Conservation (phyloP, 2,329 filamentous ascomycete species). For the Lasiodiplodia citricola region DNA sequence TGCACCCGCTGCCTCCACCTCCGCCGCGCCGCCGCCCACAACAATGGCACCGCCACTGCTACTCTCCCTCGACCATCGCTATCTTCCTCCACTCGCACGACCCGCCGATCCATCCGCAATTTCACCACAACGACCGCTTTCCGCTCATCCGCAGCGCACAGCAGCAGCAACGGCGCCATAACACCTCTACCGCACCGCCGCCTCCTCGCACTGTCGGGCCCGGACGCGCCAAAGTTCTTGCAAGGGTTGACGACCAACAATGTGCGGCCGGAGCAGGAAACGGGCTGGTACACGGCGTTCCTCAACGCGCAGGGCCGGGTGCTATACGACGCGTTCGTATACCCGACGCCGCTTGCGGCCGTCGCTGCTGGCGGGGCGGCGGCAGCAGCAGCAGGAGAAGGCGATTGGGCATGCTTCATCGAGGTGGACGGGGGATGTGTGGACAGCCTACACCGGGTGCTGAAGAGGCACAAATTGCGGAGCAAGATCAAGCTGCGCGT, state of each 20-base stretch:
- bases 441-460: conserved; percentile 64
- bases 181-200: conserved; percentile 71
- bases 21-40: background rate
- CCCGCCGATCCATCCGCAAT: background rate
- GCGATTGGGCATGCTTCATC: conserved; percentile 68
- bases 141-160: background rate
- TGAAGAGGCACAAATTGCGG: conserved; percentile 85
- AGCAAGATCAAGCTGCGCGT: conserved; percentile 70
- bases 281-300: conserved; percentile 72
- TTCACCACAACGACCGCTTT: conserved; percentile 11
- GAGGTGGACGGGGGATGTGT: conserved; percentile 79
- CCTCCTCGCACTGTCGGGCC: conserved; percentile 78
- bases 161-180: conserved; percentile 30
- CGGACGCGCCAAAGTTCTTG: conserved; percentile 81
- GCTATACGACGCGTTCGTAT: conserved; percentile 88
- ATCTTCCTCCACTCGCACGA: background rate
- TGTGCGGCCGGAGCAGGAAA: conserved; percentile 54
- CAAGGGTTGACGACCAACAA: conserved; percentile 86
- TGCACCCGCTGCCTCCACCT: conserved; percentile 19
- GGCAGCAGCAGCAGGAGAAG: conserved; percentile 1
- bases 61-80: background rate
- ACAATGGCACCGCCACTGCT: background rate
- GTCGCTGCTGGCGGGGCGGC: conserved; percentile 17
- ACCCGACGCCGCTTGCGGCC: conserved; percentile 48
- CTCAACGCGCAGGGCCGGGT: conserved; percentile 82